Base-by-base conservation (phyloP, 1,139 yeast species). In the Suhomyces bolitotheri region DNA sequence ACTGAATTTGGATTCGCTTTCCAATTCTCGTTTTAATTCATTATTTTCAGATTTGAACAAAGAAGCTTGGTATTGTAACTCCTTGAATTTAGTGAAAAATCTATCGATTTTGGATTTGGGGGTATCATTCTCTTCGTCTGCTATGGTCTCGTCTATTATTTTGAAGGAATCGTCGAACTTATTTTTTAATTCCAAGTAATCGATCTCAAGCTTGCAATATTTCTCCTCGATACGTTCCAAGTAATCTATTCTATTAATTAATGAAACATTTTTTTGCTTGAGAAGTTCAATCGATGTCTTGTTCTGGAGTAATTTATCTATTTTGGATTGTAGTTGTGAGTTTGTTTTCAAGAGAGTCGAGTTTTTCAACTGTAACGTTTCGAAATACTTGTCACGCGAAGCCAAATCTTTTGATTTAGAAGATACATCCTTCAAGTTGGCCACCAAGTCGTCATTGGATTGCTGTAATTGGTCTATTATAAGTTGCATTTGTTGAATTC, bases 131-230 rank as follows among this genome's bases (percentile, higher is more conserved):
- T 16, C 25, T 7, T 31, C 52, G n/a, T 59, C 53, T 27, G 58
- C 42, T 38, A 58, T 40, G 41, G 56, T 39, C 29, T 56, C 46
- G 44, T 60, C 62, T 21, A 67, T 52, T 17, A 42, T 33, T 17
- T 54, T 54, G 33, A 61, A 53, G 33, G 62, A 62, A 17, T 62
- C 66, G 25, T 66, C 60, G 38, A 66, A 60, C 35, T 64, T 71
- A 5, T 66, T 59, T 32, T 73, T 69, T 26, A 80, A 53, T 22
- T 71, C 68, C 13, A 78, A 55, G 39, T 78, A 61, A 43, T 78
- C 76, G 27, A 81, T 56, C 45, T 80, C 82, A 13, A 78, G 51
- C 10, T 71, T 71, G 25, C 76, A 73, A 11, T 66, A 66, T 32
- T 70, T 67, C 29, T 68, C 71, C 39, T 80, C 75, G 4, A 76